Conservation (phyloP, 192 early-diverging fungal species). For the Gaertneriomyces semiglobifer region DNA sequence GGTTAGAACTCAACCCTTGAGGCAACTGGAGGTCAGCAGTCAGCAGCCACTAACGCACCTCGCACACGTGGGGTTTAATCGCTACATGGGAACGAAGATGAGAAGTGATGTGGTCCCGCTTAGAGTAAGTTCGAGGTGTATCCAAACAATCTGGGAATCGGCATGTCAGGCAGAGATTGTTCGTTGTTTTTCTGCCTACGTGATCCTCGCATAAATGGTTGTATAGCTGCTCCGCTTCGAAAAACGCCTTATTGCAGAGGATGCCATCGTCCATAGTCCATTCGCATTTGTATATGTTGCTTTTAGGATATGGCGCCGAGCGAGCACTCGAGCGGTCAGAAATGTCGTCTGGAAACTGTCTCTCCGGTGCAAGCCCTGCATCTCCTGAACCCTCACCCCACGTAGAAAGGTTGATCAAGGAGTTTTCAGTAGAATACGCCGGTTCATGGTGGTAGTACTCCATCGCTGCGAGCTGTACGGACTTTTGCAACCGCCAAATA, state of each 20-base stretch:
- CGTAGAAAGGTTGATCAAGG: too few relatives aligned
- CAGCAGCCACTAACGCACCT: too few relatives aligned
- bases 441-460: too few relatives aligned
- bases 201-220: slow-evolving; percentile 82
- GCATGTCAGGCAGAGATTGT: slow-evolving; percentile 86
- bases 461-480: too few relatives aligned
- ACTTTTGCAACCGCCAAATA: too few relatives aligned
- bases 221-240: slow-evolving; percentile 73
- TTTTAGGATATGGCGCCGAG: slow-evolving; percentile 19
- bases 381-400: too few relatives aligned
- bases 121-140: slow-evolving; percentile 51
- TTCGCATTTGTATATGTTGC: slow-evolving; percentile 5
- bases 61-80: too few relatives aligned
- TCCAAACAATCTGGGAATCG: slow-evolving; percentile 69
- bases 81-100: slow-evolving; percentile 44
- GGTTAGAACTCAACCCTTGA: too few relatives aligned
- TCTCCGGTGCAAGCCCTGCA: too few relatives aligned
- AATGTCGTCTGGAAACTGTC: neutral
- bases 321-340: slow-evolving; percentile 20
- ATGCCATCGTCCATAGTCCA: slow-evolving; percentile 20
- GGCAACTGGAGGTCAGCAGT: too few relatives aligned
- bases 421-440: too few relatives aligned
- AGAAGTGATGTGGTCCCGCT: slow-evolving; percentile 91
- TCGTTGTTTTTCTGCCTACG: slow-evolving; percentile 82
- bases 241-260: slow-evolving; percentile 15